Conservation (phyloP, 345 rosid genomes). For the Eucalyptus cloeziana region DNA sequence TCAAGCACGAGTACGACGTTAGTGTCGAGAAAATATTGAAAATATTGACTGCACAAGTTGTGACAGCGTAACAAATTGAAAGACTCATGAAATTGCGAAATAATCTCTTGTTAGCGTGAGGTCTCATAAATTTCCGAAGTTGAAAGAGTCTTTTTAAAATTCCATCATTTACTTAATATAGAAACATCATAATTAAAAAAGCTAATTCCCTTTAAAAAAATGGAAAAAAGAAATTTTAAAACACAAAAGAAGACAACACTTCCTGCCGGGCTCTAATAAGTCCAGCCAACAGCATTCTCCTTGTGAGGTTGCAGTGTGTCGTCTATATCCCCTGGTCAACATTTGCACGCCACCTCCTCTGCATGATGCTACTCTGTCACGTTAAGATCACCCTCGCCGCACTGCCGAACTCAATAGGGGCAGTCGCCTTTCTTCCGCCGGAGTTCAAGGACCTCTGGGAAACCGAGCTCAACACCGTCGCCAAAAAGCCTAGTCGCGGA, state of each 20-base stretch:
- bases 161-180: not conserved
- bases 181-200: not conserved
- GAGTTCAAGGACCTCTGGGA: not conserved
- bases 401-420: not conserved
- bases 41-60: no score
- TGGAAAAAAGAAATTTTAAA: not conserved
- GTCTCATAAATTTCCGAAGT: not conserved
- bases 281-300: not conserved
- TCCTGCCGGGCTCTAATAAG: not conserved
- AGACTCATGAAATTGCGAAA: fast-evolving
- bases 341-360: not conserved
- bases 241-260: not conserved
- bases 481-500: not conserved
- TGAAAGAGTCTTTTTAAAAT: not conserved
- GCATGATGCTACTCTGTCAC: not conserved
- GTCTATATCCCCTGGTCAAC: not conserved
- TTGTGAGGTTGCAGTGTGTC: not conserved
- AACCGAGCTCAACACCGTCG: not conserved
- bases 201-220: not conserved
- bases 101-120: no score
- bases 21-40: no score
- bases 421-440: not conserved
- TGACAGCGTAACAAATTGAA: no score
- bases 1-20: fast-evolving
- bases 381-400: not conserved